phyloP scores from a whole-genome alignment of 805 yeast species.

The Debaryomyces tyrocola region DNA sequence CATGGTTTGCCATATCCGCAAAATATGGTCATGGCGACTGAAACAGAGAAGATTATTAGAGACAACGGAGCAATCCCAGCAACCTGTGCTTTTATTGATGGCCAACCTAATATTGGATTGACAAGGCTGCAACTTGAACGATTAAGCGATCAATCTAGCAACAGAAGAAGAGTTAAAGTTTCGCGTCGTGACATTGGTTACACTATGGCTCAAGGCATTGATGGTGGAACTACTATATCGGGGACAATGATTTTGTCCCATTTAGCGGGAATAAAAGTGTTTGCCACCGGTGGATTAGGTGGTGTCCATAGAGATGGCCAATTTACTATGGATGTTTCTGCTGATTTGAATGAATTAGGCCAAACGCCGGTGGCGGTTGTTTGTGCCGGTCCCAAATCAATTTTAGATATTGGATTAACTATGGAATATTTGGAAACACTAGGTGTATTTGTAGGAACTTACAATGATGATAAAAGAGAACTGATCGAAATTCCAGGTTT shows the following conservation, averaged over 20 bases:
- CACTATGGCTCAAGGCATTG: conserved; percentile 59
- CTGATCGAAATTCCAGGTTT: conserved; percentile 69
- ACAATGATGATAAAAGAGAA: conserved; percentile 36
- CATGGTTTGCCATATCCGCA: conserved; percentile 82
- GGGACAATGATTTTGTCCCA: conserved; percentile 82
- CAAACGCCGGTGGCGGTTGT: conserved; percentile 86
- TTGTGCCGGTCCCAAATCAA: conserved; percentile 89
- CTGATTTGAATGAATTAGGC: conserved; percentile 83
- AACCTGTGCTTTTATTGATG: conserved; percentile 75
- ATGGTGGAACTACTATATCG: conserved; percentile 90
- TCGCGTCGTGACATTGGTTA: conserved; percentile 79
- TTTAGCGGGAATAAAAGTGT: conserved; percentile 74
- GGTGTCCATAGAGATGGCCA: conserved; percentile 87
- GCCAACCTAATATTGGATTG: conserved; percentile 72
- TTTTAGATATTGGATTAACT: conserved; percentile 76
- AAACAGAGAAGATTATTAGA: conserved; percentile 64
- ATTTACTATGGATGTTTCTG: conserved; percentile 74
- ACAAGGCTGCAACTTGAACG: conserved; percentile 44
- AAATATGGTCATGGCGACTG: conserved; percentile 68
- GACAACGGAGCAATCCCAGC: conserved; percentile 75
- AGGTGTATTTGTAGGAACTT: conserved; percentile 82
- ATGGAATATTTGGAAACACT: conserved; percentile 87
- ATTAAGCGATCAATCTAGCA: conserved; percentile 41
- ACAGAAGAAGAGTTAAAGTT: conserved; percentile 51
- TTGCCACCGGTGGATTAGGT: conserved; percentile 92